Conservation (phyloP, 805 yeast genomes). For the Kluyveromyces starmeri region DNA sequence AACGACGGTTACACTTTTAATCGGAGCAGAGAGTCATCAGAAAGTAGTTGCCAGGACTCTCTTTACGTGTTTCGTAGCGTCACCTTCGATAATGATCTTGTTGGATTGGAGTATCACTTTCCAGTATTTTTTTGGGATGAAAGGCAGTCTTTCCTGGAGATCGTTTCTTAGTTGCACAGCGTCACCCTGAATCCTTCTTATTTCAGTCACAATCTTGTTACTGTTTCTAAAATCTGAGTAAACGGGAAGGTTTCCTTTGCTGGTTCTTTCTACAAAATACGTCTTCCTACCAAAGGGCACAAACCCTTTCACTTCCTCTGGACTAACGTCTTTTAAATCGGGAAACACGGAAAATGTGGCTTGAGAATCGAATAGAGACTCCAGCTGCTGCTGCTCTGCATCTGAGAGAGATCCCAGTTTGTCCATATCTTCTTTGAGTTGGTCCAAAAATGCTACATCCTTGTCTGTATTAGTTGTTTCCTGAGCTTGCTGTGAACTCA, state of each 20-base stretch:
- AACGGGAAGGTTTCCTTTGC: slow-evolving; percentile 70
- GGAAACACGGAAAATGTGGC: slow-evolving; percentile 16
- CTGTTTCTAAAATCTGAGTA: slow-evolving; percentile 55
- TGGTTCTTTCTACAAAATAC: slow-evolving; percentile 38
- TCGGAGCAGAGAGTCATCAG: slow-evolving; percentile 6
- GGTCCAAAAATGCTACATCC: neutral
- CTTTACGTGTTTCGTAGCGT: slow-evolving; percentile 31
- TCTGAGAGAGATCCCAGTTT: slow-evolving; percentile 3
- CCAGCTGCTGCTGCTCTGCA: slow-evolving; percentile 6
- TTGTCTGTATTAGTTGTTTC: neutral
- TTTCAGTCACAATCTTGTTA: slow-evolving; percentile 57
- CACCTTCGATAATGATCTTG: slow-evolving; percentile 46
- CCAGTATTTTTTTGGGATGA: slow-evolving; percentile 39
- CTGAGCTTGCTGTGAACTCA: neutral
- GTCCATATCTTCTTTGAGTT: neutral
- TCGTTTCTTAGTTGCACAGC: slow-evolving; percentile 57
- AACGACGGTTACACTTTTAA: too few species aligned
- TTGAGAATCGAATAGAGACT: slow-evolving; percentile 5
- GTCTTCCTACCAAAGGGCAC: slow-evolving; percentile 22
- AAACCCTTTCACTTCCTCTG: slow-evolving; percentile 23
- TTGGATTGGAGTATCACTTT: slow-evolving; percentile 42
- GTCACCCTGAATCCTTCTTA: slow-evolving; percentile 65
- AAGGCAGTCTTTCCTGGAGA: slow-evolving; percentile 42
- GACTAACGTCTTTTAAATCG: slow-evolving; percentile 22
- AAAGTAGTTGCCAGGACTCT: slow-evolving; percentile 16